phyloP scores from a whole-genome alignment of 2,329 filamentous ascomycete genomes.

The Fusarium sp. region DNA sequence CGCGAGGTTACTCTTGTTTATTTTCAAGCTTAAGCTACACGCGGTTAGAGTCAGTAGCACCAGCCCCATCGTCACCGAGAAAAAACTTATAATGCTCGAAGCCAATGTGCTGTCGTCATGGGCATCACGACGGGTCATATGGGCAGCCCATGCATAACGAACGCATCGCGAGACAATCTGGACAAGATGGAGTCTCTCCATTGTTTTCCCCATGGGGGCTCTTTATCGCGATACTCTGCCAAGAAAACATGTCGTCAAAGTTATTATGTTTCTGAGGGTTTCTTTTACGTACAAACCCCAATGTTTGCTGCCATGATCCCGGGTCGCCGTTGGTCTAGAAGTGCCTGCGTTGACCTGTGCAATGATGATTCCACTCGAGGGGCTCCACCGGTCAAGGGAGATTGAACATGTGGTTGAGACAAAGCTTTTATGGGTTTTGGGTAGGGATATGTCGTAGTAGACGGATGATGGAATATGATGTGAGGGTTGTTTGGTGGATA shows the following conservation, averaged over 20 bases:
- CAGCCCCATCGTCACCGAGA: neutral
- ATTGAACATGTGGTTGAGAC: constrained; percentile 19
- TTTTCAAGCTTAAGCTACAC: constrained; percentile 24
- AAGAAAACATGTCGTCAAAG: constrained; percentile 33
- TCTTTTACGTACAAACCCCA: constrained; percentile 35
- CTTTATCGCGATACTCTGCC: constrained; percentile 20
- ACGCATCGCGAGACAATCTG: neutral
- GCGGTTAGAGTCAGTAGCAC: constrained; percentile 1
- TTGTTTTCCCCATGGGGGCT: constrained; percentile 33
- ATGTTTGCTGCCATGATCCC: constrained; percentile 1
- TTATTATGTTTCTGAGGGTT: constrained; percentile 30
- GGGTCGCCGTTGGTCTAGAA: constrained; percentile 16
- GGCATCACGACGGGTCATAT: constrained; percentile 4
- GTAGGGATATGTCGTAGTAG: neutral
- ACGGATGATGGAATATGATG: constrained; percentile 17
- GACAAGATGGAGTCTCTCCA: constrained; percentile 19
- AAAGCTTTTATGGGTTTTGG: constrained; percentile 24
- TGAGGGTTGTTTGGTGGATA: neutral
- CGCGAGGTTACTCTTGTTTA: constrained; percentile 3
- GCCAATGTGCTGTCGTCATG: constrained; percentile 5
- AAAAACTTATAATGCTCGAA: neutral
- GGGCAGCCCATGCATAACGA: neutral
- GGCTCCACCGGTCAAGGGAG: constrained; percentile 15
- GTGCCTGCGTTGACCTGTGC: constrained; percentile 15
- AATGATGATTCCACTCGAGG: constrained; percentile 8